Base-by-base conservation (phyloP, 2,329 filamentous ascomycete genomes). In the Geosmithia flava region DNA sequence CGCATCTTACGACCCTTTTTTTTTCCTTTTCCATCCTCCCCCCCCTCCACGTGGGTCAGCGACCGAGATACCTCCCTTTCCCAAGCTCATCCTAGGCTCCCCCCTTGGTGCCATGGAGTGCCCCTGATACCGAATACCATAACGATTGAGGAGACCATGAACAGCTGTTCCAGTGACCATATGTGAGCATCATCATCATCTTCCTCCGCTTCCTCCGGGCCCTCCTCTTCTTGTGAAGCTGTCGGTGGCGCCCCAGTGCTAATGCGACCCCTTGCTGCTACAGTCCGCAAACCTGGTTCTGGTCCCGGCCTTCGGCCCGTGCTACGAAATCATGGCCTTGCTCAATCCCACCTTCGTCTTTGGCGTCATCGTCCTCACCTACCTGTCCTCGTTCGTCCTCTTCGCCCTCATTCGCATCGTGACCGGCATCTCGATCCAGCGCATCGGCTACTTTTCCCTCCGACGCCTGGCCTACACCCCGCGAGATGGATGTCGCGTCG, bases 401-500 rank as follows among this genome's bases (percentile, higher is more conserved):
- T 95, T 98, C 65, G 93, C 93, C 59, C 78, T 97, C 56, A 69
- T 98, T 53, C 88, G 93, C 55, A 90, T 97, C 57, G 74, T 91
- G 52, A 97, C 91, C 37, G 93, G 93, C 52, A 74, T 98, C 49
- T 98, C 93, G 6, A 95, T 98, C 54, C 94, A 98, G 67, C 82
- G 93, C 56, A 79, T 98, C 56, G 93, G 93, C 53, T 95, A 94
- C 64, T 82, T 94, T 55, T 95, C 93, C 37, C 74, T 98, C 55
- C 84, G 91, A 54, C 85, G 91, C 56, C 84, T 98, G 52, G 85
- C 89, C 50, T 97, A 94, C 64, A 87, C 87, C 15, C 88, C 88
- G 27, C 83, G 78, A 65, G 88, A 95, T 76, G 93, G 93, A 56
- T 71, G 95, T 59, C 85, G 85, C 58, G 80, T 98, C 64, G 88